Evolutionary conservation across 306 rosid species (phyloP), one percentile per base, ranked within the genome.

Genomic region (Cicer bijugum): DNA sequence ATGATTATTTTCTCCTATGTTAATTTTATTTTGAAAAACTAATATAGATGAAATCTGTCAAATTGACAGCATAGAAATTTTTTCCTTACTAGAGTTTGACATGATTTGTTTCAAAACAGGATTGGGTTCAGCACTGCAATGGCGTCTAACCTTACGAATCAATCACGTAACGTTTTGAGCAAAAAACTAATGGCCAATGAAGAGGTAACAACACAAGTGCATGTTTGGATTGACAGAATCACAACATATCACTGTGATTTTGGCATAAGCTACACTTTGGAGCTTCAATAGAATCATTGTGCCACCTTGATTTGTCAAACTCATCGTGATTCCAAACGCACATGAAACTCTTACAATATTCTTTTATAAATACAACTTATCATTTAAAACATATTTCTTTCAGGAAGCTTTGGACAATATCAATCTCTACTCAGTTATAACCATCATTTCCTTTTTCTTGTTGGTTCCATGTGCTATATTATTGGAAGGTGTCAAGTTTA

Each of bases 131-230:
- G 63, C 28, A 81, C 87, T 76, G 97, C 97, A 53, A 89, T 91
- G 95, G 92, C 88, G 42, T 84, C 95, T 56, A 91, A 91, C 86
- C 75, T 91, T 50, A 86, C 88, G 12, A 91, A 91, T 69, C 97
- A 91, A 78, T 87, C 92, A 0, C 87, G 97, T 4, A 91, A 91
- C 75, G 95, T 91, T 47, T 76, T 86, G 69, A 87, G 95, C 88
- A 91, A 91, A 76, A 89, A 89, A 75, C 20, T 91, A 4, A 89
- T 91, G 95, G 83, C 71, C 57, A 84, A 82, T 38, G 78, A 86
- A 76, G 92, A 86, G 92, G 97, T 87, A 83, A 59, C 62, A 20
- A 5, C 16, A 12, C 4, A 28, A 28, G 35, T 28, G 35, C 35
- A 28, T 28, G 35, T 28, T 28, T 28, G 35, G 35, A 28, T 28